These are phyloP conservation scores for Ophioceras dolichostomum DNA, from an alignment of 2,329 filamentous ascomycete genomes.

Conservation along the genomic window DNA sequence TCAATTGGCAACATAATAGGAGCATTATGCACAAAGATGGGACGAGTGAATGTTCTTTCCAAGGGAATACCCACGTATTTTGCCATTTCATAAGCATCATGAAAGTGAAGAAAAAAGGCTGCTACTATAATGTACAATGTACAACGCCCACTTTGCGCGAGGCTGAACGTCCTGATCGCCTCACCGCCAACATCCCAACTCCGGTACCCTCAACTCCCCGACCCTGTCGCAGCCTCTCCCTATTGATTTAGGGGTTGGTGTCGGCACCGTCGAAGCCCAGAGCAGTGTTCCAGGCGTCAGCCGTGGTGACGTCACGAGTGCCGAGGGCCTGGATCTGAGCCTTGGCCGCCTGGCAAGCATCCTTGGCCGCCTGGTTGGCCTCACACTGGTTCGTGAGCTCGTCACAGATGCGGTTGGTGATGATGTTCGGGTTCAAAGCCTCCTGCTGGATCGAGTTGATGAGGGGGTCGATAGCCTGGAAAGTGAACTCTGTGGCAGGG, in stretches of 20 bases:
- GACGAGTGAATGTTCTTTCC: too few species aligned
- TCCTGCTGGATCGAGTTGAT: slow-evolving; percentile 39
- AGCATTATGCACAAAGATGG: too few species aligned
- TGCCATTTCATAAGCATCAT: too few species aligned
- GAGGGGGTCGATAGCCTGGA: slow-evolving; percentile 41
- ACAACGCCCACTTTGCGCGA: too few species aligned
- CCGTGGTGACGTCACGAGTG: slow-evolving; percentile 33
- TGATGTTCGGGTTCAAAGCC: slow-evolving; percentile 51
- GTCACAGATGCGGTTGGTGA: slow-evolving; percentile 50
- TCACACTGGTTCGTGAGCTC: slow-evolving; percentile 46
- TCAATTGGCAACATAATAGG: too few species aligned
- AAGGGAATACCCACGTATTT: too few species aligned
- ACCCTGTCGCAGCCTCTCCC: neutral
- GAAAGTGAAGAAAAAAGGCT: too few species aligned
- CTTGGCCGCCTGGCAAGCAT: slow-evolving; percentile 33
- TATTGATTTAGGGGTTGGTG: neutral
- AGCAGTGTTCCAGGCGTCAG: slow-evolving; percentile 31
- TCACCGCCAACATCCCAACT: too few species aligned
- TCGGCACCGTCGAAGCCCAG: slow-evolving; percentile 17
- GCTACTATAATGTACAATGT: too few species aligned
- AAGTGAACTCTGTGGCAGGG: slow-evolving; percentile 37
- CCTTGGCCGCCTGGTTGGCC: slow-evolving; percentile 41
- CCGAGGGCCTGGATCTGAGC: slow-evolving; percentile 35
- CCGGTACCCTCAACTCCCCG: too few species aligned
- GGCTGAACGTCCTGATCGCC: too few species aligned